A percentile compares a stretch with the other conserved stretches of the same genome.
Conservation (phyloP, 169 alveolate species). For the Plasmodium cynomolgi region DNA sequence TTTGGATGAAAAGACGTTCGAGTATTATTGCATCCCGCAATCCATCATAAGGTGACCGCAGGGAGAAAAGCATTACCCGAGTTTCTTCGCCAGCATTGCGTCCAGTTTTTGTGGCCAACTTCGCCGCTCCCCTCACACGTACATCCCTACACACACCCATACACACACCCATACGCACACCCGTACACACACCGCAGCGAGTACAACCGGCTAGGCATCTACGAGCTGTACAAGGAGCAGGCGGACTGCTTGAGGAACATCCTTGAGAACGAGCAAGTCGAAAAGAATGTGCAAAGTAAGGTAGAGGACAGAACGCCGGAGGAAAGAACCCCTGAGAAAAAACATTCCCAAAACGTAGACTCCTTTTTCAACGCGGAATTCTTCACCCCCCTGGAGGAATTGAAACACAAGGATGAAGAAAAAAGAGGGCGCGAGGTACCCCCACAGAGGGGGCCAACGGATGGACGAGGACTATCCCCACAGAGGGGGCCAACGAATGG, state of each 20-base stretch:
- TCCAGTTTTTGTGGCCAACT: not conserved
- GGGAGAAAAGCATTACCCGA: not conserved
- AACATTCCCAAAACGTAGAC: not conserved
- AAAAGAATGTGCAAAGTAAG: not conserved
- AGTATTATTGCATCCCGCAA: conserved; percentile 39
- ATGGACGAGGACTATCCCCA: not conserved
- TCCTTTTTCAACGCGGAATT: conserved; percentile 1
- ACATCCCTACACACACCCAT: not conserved
- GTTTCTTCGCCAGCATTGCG: not conserved
- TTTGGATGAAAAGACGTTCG: conserved; percentile 10
- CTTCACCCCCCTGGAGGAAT: conserved; percentile 16
- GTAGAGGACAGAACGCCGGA: not conserved
- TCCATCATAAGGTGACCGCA: conserved; percentile 30
- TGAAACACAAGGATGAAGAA: not conserved
- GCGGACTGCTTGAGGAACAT: conserved; percentile 18
- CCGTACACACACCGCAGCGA: conserved; percentile 10
- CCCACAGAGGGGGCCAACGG: not conserved
- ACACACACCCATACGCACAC: not conserved
- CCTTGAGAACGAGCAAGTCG: conserved; percentile 33
- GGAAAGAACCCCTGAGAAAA: not conserved
- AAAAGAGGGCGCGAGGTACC: not conserved
- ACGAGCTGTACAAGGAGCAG: conserved; percentile 49
- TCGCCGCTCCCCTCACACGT: not conserved
- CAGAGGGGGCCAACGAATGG: not conserved
- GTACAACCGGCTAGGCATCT: conserved; percentile 22